These are phyloP conservation scores for Russula ochroleuca DNA, from an alignment of 768 basidiomycete genomes.

Conservation along the genomic window DNA sequence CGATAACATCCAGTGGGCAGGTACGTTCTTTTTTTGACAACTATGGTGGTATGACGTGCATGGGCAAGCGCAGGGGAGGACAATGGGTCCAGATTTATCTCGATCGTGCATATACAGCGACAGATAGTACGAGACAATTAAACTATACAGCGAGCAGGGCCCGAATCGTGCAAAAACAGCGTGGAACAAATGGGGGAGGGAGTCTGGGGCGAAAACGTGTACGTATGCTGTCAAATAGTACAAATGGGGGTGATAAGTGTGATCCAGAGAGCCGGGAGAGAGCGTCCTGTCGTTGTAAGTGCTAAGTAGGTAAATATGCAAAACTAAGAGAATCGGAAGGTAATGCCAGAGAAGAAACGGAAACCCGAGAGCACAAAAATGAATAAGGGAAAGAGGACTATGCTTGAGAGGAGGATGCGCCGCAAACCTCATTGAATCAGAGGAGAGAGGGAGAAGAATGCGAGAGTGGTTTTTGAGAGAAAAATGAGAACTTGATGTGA, in stretches of 20 bases:
- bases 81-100: neutral
- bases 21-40: neutral
- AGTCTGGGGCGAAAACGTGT: conserved; percentile 5
- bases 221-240: conserved; percentile 11
- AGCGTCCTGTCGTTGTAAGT: conserved; percentile 10
- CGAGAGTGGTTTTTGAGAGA: neutral
- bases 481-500: neutral
- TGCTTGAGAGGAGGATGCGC: conserved; percentile 14
- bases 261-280: conserved; percentile 3
- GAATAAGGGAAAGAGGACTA: neutral
- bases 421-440: conserved; percentile 1
- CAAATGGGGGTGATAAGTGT: conserved; percentile 11
- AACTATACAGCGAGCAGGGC: conserved; percentile 12
- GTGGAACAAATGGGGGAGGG: neutral
- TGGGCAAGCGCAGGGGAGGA: neutral
- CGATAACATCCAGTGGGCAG: neutral
- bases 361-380: neutral
- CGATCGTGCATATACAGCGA: conserved; percentile 3
- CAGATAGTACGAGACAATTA: conserved; percentile 4
- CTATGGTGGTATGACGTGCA: neutral
- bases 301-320: conserved; percentile 11
- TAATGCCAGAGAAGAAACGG: neutral
- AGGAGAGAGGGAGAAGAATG: neutral
- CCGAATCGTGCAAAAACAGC: conserved; percentile 1
- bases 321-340: neutral